phyloP scores from a whole-genome alignment of 2,329 filamentous ascomycete species.

The Aureobasidium sp. region DNA sequence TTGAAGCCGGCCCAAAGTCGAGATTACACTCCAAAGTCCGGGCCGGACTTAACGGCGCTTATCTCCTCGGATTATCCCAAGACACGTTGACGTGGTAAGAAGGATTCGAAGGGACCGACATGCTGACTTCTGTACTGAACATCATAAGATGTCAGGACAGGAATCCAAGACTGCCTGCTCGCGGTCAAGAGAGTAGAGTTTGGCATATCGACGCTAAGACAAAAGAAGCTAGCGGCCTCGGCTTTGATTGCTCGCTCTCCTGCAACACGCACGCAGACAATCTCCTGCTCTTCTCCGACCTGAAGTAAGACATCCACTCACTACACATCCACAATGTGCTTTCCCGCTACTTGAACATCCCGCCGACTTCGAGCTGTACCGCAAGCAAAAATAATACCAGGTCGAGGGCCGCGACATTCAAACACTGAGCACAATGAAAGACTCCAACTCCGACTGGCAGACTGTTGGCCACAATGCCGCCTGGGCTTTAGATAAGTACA shows the following conservation, averaged over 20 bases:
- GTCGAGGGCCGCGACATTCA: conserved; percentile 17
- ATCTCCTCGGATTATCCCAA: background rate
- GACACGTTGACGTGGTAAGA: background rate
- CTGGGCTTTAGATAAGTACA: conserved; percentile 44
- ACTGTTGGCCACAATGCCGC: conserved; percentile 15
- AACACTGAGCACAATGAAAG: conserved; percentile 13
- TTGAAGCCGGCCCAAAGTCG: background rate
- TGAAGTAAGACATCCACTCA: conserved; percentile 43
- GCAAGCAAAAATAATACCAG: conserved; percentile 17
- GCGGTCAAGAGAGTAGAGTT: background rate
- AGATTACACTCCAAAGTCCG: background rate
- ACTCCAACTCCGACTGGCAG: conserved; percentile 12
- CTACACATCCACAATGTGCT: conserved; percentile 44
- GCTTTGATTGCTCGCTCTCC: conserved; percentile 36
- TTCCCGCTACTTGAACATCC: conserved; percentile 27
- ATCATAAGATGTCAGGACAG: too few species aligned
- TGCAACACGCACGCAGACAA: conserved; percentile 49
- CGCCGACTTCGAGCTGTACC: conserved; percentile 20
- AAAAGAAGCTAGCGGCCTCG: background rate
- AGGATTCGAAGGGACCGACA: background rate
- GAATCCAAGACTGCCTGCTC: background rate
- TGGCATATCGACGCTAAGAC: background rate
- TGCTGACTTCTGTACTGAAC: too few species aligned
- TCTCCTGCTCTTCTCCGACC: conserved; percentile 51
- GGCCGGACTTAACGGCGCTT: background rate